These are phyloP conservation scores for Penicillium subrubescens DNA, from an alignment of 495 filamentous ascomycete genomes.

Conservation along the genomic window DNA sequence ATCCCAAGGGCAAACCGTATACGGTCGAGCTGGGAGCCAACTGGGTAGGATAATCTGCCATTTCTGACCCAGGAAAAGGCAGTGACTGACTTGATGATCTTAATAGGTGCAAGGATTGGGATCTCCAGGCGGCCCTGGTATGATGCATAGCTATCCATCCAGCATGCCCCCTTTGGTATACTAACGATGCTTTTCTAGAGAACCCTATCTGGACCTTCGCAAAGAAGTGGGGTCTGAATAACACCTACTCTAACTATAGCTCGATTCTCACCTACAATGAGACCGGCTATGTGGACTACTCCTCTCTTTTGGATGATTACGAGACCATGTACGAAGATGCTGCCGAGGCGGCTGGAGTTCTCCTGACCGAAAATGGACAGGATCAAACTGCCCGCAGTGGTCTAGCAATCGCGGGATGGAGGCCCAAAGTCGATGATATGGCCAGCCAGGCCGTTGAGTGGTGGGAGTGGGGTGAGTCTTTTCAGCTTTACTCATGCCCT, in stretches of 20 bases:
- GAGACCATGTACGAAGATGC: slow-evolving; percentile 10
- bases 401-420: slow-evolving; percentile 64
- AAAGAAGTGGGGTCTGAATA: slow-evolving; percentile 22
- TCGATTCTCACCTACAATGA: slow-evolving; percentile 25
- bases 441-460: slow-evolving; percentile 64
- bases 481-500: neutral
- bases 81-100: neutral
- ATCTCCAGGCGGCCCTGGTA: slow-evolving; percentile 24
- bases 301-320: slow-evolving; percentile 14
- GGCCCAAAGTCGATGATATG: slow-evolving; percentile 58
- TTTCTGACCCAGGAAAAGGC: neutral
- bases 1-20: slow-evolving; percentile 22
- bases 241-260: slow-evolving; percentile 23
- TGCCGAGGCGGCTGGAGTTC: slow-evolving; percentile 13
- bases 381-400: slow-evolving; percentile 64
- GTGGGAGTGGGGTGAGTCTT: slow-evolving; percentile 53
- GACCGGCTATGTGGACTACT: slow-evolving; percentile 20
- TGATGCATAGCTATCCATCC: neutral
- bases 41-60: slow-evolving; percentile 11
- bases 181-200: slow-evolving; percentile 4
- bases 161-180: neutral
- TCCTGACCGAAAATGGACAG: slow-evolving; percentile 61
- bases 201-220: slow-evolving; percentile 26
- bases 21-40: slow-evolving; percentile 24
- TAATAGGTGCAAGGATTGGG: slow-evolving; percentile 24